These are phyloP conservation scores for Beauveria sp. DNA, from an alignment of 2,329 filamentous ascomycete species.

Conservation along the genomic window DNA sequence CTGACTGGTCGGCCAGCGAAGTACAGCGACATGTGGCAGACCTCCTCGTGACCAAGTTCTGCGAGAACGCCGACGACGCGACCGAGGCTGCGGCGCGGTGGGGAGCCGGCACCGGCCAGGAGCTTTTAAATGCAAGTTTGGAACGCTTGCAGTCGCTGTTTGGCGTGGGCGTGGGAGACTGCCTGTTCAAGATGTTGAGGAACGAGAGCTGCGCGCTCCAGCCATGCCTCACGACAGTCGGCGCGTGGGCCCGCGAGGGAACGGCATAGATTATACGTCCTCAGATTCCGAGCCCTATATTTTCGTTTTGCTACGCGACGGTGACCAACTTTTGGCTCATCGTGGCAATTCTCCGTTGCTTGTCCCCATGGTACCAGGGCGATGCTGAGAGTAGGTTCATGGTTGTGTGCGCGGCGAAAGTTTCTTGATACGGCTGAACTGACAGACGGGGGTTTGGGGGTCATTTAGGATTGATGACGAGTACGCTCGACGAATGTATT, in stretches of 20 bases:
- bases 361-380: not conserved
- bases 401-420: no score
- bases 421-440: not conserved
- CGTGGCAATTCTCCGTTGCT: not conserved
- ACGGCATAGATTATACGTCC: not conserved
- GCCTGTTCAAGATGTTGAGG: not conserved
- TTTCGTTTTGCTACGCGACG: not conserved
- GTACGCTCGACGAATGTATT: not conserved
- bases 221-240: not conserved
- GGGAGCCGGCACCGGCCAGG: not conserved
- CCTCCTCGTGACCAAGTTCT: not conserved
- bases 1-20: not conserved
- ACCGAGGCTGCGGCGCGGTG: not conserved
- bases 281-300: not conserved
- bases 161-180: not conserved
- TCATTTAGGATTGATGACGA: not conserved
- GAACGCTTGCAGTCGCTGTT: not conserved
- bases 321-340: not conserved
- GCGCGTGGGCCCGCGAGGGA: not conserved
- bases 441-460: not conserved
- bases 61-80: not conserved
- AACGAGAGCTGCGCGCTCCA: not conserved
- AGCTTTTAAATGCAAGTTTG: not conserved
- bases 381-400: not conserved
- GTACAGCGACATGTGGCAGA: not conserved